A percentile compares a stretch with the other conserved stretches of the same genome.
Evolutionary conservation across 176 grass and related monocot species (phyloP).

Genomic region (Ensete ventricosum): DNA sequence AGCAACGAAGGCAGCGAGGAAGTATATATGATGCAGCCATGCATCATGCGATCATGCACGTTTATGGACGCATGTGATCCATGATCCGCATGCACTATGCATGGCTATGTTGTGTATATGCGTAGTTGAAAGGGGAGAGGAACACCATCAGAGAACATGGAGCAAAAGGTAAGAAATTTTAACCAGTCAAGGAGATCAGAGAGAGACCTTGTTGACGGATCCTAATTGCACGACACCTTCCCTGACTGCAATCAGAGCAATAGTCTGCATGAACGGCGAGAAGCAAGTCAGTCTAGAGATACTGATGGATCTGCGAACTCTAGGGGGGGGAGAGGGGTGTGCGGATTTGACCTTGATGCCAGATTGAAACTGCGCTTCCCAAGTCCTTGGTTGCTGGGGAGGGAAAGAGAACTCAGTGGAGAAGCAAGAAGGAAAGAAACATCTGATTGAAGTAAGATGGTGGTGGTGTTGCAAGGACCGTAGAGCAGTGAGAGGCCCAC

Average conservation of each 20-base stretch:
- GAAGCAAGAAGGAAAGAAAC: too few relatives aligned
- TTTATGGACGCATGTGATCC: too few relatives aligned
- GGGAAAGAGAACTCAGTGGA: background rate
- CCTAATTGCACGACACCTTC: slow-evolving; percentile 97
- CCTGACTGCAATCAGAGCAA: slow-evolving; percentile 84
- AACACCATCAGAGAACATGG: too few relatives aligned
- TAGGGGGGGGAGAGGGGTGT: background rate
- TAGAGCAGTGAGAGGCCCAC: background rate
- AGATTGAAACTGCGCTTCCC: slow-evolving; percentile 94
- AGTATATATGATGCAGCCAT: too few relatives aligned
- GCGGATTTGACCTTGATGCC: slow-evolving; percentile 60
- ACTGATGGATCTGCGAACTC: background rate
- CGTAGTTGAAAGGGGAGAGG: too few relatives aligned
- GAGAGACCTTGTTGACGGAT: slow-evolving; percentile 75
- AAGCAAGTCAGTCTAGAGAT: background rate
- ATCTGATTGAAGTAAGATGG: too few relatives aligned
- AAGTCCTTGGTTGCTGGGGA: slow-evolving; percentile 89
- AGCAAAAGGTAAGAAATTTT: too few relatives aligned
- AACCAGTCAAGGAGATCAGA: slow-evolving; percentile 4
- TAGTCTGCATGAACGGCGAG: slow-evolving; percentile 46
- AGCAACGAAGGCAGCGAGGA: too few relatives aligned
- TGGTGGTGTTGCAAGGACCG: background rate
- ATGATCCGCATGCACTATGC: too few relatives aligned
- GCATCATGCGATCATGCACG: too few relatives aligned
- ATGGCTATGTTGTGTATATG: too few relatives aligned